A percentile compares a stretch with the other conserved stretches of the same genome.
These are phyloP conservation scores for Conidiobolus incongruus DNA, from an alignment of 371 early-diverging fungal genomes.

Conservation along the genomic window DNA sequence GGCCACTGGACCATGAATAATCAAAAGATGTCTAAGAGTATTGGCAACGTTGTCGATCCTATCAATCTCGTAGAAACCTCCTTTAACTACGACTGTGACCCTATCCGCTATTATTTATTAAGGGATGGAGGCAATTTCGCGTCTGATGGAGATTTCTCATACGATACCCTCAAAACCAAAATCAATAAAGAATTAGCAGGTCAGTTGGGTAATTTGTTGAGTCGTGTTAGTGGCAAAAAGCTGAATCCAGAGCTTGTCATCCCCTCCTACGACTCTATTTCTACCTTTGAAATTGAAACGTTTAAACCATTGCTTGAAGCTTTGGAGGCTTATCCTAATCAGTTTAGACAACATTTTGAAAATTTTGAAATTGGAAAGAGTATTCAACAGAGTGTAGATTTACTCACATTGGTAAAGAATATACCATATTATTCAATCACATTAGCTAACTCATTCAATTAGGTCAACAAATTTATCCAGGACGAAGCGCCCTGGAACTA, in stretches of 20 bases:
- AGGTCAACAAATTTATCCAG: constrained; percentile 53
- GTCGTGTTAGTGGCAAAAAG: constrained; percentile 26
- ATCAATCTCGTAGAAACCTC: constrained; percentile 25
- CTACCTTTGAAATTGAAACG: not conserved
- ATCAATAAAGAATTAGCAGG: constrained; percentile 62
- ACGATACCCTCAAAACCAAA: constrained; percentile 28
- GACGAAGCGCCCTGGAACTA: constrained; percentile 63
- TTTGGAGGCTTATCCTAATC: not conserved
- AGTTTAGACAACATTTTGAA: constrained; percentile 5
- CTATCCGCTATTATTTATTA: constrained; percentile 79
- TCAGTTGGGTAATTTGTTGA: constrained; percentile 70
- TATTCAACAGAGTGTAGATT: not conserved
- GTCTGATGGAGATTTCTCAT: constrained; percentile 27
- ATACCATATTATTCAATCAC: not conserved
- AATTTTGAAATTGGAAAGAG: constrained; percentile 8
- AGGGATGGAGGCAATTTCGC: constrained; percentile 62
- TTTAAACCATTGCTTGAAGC: not conserved
- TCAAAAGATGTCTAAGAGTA: constrained; percentile 84
- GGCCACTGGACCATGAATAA: constrained; percentile 81
- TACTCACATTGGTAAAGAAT: not conserved
- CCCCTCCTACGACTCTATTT: not conserved
- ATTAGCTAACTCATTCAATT: not conserved
- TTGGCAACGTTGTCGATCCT: constrained; percentile 81
- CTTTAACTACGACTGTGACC: constrained; percentile 46
- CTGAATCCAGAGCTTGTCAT: constrained; percentile 21